These are phyloP conservation scores for Trichoderma citrinoviride DNA, from an alignment of 2,329 filamentous ascomycete species.

Conservation along the genomic window DNA sequence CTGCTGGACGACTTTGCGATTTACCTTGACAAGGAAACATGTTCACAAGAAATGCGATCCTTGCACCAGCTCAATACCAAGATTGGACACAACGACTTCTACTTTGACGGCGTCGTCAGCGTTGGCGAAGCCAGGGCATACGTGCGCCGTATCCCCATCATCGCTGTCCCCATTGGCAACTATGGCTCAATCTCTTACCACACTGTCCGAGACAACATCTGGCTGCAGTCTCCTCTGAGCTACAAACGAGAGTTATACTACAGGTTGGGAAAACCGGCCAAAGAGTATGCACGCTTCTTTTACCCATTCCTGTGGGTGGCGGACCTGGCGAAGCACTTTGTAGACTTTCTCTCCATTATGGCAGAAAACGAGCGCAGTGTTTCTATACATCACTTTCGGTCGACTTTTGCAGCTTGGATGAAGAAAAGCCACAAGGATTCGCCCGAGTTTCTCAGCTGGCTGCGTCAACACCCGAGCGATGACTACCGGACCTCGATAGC, in stretches of 20 bases:
- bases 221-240: constrained; percentile 58
- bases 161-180: constrained; percentile 61
- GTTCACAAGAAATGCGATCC: constrained; percentile 51
- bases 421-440: constrained; percentile 42
- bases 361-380: constrained; percentile 38
- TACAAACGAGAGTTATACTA: constrained; percentile 57
- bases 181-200: constrained; percentile 52
- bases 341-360: constrained; percentile 59
- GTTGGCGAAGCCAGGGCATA: constrained; percentile 44
- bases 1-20: constrained; percentile 57
- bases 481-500: constrained; percentile 65
- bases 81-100: constrained; percentile 39
- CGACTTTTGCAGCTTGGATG: constrained; percentile 59
- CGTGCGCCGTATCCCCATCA: constrained; percentile 56
- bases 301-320: constrained; percentile 67
- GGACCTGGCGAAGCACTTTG: constrained; percentile 66
- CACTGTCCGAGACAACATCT: constrained; percentile 55
- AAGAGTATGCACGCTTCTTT: constrained; percentile 62
- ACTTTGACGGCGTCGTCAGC: constrained; percentile 60
- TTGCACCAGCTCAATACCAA: constrained; percentile 51
- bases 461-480: constrained; percentile 40
- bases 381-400: constrained; percentile 55
- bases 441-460: constrained; percentile 53
- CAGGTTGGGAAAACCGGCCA: constrained; percentile 52
- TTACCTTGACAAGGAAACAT: constrained; percentile 44